A percentile compares a stretch with the other conserved stretches of the same genome.
Evolutionary conservation across 1,139 yeast species (phyloP).

Genomic region (Yamadazyma aaseri): DNA sequence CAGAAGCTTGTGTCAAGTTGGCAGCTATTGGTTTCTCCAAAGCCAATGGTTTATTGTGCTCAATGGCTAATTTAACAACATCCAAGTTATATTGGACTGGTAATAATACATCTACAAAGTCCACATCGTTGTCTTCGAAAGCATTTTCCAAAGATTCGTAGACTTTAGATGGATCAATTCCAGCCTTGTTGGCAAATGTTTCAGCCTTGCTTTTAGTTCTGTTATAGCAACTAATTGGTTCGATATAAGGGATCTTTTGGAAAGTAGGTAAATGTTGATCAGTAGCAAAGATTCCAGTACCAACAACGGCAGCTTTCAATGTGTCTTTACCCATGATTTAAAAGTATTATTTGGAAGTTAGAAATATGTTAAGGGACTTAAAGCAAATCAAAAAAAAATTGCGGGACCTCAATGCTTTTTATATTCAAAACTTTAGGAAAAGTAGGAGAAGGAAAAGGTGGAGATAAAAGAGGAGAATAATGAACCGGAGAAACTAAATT

Average conservation of each 20-base stretch:
- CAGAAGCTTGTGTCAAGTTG: constrained; percentile 70
- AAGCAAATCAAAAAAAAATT: too few species aligned
- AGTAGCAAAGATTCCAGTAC: constrained; percentile 91
- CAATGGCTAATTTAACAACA: constrained; percentile 64
- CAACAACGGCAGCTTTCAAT: constrained; percentile 63
- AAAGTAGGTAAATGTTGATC: constrained; percentile 79
- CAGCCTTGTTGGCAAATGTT: constrained; percentile 67
- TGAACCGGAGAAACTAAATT: neutral
- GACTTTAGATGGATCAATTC: constrained; percentile 49
- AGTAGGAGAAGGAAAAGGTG: too few species aligned
- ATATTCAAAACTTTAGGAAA: too few species aligned
- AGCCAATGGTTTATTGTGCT: constrained; percentile 71
- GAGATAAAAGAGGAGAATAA: neutral
- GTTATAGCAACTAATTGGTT: constrained; percentile 64
- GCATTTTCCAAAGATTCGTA: constrained; percentile 65
- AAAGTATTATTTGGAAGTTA: neutral
- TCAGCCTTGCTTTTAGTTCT: constrained; percentile 83
- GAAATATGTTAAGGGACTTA: too few species aligned
- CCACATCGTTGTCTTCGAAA: constrained; percentile 61
- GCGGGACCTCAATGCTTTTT: too few species aligned
- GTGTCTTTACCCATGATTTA: constrained; percentile 5
- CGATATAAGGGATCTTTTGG: constrained; percentile 36
- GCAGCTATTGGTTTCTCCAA: constrained; percentile 95
- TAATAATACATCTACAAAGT: constrained; percentile 76
- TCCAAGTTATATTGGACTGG: constrained; percentile 80